Percentiles rank a stretch among this genome's conserved stretches.
These are phyloP conservation scores for Neurospora intermedia DNA, from an alignment of 495 filamentous ascomycete species.

Conservation along the genomic window DNA sequence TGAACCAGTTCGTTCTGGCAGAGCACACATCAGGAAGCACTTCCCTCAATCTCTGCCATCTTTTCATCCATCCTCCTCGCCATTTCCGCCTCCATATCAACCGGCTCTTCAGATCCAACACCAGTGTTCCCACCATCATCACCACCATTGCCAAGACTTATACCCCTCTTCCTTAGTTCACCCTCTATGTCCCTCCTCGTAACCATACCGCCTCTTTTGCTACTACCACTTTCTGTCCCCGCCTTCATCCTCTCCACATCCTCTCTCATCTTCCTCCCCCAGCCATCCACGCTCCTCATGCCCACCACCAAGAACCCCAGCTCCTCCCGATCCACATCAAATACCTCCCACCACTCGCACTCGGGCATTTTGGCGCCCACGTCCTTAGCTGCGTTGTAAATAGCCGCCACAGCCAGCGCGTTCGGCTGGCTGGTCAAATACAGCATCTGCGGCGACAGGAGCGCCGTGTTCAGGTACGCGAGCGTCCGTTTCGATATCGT, in stretches of 20 bases:
- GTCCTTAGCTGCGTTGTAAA: constrained; percentile 83
- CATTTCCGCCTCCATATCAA: constrained; percentile 48
- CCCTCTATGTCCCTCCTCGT: constrained; percentile 28
- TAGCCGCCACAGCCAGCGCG: constrained; percentile 72
- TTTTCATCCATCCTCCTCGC: constrained; percentile 46
- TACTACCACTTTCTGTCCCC: constrained; percentile 2
- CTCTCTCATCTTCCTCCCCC: constrained; percentile 39
- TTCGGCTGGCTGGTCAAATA: constrained; percentile 89
- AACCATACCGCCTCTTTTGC: constrained; percentile 23
- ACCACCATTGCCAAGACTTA: constrained; percentile 20
- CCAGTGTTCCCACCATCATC: background rate
- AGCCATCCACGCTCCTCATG: constrained; percentile 70
- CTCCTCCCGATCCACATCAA: constrained; percentile 95
- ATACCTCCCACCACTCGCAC: constrained; percentile 92
- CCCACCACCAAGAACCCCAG: constrained; percentile 86
- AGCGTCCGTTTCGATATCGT: constrained; percentile 52
- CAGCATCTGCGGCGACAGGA: constrained; percentile 78
- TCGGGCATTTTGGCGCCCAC: constrained; percentile 64
- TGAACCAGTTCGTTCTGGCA: background rate
- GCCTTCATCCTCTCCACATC: constrained; percentile 19
- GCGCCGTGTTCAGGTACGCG: constrained; percentile 68
- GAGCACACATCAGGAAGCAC: background rate
- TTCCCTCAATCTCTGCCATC: constrained; percentile 31
- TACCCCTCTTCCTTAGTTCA: constrained; percentile 35
- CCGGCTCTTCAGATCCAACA: constrained; percentile 29